Evolutionary conservation across 2,329 filamentous ascomycete genomes (phyloP), one percentile per base, ranked within the genome.

Genomic region (Clarireedia paspali): DNA sequence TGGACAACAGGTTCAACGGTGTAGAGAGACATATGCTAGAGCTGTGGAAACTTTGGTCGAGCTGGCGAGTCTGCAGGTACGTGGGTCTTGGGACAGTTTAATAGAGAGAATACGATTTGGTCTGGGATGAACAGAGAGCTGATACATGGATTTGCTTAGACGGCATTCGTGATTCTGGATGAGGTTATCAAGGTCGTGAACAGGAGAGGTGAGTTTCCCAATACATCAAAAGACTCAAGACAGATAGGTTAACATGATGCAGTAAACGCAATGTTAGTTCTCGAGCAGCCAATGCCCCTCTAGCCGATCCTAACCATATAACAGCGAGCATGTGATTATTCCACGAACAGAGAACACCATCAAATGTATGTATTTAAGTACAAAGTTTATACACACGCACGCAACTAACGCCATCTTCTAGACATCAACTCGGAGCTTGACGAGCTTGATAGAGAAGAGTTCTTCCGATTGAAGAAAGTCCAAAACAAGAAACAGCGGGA

Each of bases 111-210:
- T 1, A 30, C 45, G 17, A 5, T 14, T 15, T 24, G 34, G 5
- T n/a, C 23, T 42, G 38, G 24, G 42, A 26, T 7, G 6, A 17
- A 20, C 20, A 17, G 6, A 2, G 15, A 26, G 17, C 44, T 20
- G 17, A 36, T 14, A 48, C 40, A 52, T 53, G 64, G 50, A 60
- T 42, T 36, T 39, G 17, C 20, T 27, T 65, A 86, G 82, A 99
- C 94, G 62, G 94, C 94, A 5, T 99, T 99, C 71, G 90, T 99
- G 48, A 97, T 97, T 62, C 74, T 99, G 59, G 94, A 99, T 70
- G 94, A 99, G 73, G 94, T 99, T 56, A 99, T 99, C 76, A 99
- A 99, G 77, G 91, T 97, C 26, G 94, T 99, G 55, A 99, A 99
- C 72, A 84, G 94, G 68, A 87, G 94, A 89, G 87, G 87, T 88